phyloP scores from a whole-genome alignment of 2,329 filamentous ascomycete species.

The Ampelomyces quisqualis region DNA sequence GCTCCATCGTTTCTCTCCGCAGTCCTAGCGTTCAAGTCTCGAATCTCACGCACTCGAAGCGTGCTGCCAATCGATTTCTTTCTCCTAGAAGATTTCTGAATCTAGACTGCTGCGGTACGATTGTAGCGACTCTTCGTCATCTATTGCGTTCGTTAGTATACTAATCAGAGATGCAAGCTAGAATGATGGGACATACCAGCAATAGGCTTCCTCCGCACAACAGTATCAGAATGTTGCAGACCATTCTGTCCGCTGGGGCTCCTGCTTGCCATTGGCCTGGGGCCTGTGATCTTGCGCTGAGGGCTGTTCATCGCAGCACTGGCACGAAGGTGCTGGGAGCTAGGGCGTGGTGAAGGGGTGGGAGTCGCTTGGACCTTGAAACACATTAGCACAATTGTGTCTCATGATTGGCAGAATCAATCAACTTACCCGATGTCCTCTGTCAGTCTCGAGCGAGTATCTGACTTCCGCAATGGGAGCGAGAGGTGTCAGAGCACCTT shows the following conservation, averaged over 20 bases:
- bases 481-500: constrained; percentile 44
- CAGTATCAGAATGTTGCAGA: constrained; percentile 37
- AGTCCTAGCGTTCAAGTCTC: too few species aligned
- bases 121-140: constrained; percentile 35
- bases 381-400: constrained; percentile 11
- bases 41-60: too few species aligned
- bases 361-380: constrained; percentile 30
- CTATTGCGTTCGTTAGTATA: constrained; percentile 12
- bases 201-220: constrained; percentile 41
- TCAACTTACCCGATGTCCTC: constrained; percentile 27
- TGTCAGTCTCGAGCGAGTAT: constrained; percentile 53
- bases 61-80: too few species aligned
- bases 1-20: too few species aligned
- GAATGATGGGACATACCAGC: constrained; percentile 27
- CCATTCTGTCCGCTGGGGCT: constrained; percentile 49
- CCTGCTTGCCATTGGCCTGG: constrained; percentile 50
- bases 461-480: constrained; percentile 55
- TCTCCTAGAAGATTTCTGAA: constrained; percentile 40
- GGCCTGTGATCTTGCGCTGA: constrained; percentile 51
- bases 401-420: background rate
- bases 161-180: background rate
- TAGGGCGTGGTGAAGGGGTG: constrained; percentile 35
- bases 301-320: constrained; percentile 30
- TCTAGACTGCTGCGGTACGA: constrained; percentile 40
- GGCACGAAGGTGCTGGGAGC: constrained; percentile 28